A percentile compares a stretch with the other conserved stretches of the same genome.
phyloP scores from a whole-genome alignment of 768 basidiomycete genomes.

The Rhizopogon vinicolor region DNA sequence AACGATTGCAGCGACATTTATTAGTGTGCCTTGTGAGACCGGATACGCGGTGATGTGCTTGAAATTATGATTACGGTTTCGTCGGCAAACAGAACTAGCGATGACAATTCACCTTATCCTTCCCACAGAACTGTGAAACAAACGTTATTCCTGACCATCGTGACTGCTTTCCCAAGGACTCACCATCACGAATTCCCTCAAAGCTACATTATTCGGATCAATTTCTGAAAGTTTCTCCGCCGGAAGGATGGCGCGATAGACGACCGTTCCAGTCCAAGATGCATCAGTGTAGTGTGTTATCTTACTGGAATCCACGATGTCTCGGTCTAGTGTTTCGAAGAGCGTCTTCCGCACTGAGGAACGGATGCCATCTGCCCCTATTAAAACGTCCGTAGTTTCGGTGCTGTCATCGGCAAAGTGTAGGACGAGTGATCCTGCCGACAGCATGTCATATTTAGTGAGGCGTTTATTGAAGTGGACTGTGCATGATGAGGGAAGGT shows the following conservation, averaged over 20 bases:
- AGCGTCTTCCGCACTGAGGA: slow-evolving; percentile 2
- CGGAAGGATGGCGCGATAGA: slow-evolving; percentile 33
- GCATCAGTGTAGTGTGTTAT: slow-evolving; percentile 14
- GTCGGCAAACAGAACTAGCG: not conserved
- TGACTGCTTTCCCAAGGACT: not conserved
- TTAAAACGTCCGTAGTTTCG: slow-evolving; percentile 32
- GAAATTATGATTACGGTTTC: not conserved
- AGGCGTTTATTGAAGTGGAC: not conserved
- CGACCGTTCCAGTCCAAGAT: slow-evolving; percentile 34
- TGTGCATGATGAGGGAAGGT: not conserved
- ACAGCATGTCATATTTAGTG: not conserved
- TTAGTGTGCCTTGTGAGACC: slow-evolving; percentile 25
- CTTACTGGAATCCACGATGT: not conserved
- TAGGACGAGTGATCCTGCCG: not conserved
- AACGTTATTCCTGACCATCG: not conserved
- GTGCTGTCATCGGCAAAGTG: slow-evolving; percentile 26
- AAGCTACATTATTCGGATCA: slow-evolving; percentile 10
- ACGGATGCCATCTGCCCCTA: slow-evolving; percentile 37
- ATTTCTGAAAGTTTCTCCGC: slow-evolving; percentile 19
- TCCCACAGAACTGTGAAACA: slow-evolving; percentile 8
- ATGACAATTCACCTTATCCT: not conserved
- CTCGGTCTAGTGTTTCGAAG: not conserved
- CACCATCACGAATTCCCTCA: slow-evolving; percentile 14
- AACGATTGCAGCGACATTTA: slow-evolving; percentile 30
- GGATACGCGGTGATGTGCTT: slow-evolving; percentile 37